A percentile compares a stretch with the other conserved stretches of the same genome.
Conservation (phyloP, 257 asterid genomes). For the Fraxinus excelsior region DNA sequence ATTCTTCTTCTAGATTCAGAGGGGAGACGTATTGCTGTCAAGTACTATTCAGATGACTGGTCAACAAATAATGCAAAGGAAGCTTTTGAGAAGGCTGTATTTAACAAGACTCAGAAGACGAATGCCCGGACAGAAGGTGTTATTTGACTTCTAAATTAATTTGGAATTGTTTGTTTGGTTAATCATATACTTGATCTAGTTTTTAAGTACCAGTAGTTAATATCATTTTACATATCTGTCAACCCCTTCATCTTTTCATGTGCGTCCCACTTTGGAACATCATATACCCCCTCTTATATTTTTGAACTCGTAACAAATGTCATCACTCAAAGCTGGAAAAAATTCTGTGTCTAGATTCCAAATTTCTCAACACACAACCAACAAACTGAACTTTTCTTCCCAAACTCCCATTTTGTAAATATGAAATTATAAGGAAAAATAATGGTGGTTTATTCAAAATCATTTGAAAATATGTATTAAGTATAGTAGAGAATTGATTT, state of each 20-base stretch:
- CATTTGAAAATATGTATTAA: background rate
- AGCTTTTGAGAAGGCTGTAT: slow-evolving; percentile 71
- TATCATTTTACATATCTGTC: background rate
- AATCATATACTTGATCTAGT: background rate
- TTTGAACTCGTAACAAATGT: background rate
- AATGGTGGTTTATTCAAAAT: background rate
- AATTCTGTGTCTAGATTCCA: background rate
- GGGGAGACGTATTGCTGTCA: slow-evolving; percentile 76
- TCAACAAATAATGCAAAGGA: slow-evolving; percentile 66
- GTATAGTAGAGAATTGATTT: background rate
- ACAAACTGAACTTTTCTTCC: background rate
- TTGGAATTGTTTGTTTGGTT: background rate
- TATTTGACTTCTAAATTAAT: slow-evolving; percentile 10
- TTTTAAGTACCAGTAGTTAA: background rate
- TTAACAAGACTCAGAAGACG: slow-evolving; percentile 74
- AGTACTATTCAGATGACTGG: slow-evolving; percentile 84
- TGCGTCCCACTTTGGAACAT: background rate
- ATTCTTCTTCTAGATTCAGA: slow-evolving; percentile 81
- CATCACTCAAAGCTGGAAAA: background rate
- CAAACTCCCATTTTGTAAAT: background rate
- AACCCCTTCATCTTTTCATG: slow-evolving; percentile 6
- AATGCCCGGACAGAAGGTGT: slow-evolving; percentile 84
- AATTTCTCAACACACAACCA: background rate
- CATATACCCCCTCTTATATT: background rate
- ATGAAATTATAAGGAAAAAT: background rate